phyloP scores from a whole-genome alignment of 1,139 yeast genomes.

The Kluyveromyces sp. region DNA sequence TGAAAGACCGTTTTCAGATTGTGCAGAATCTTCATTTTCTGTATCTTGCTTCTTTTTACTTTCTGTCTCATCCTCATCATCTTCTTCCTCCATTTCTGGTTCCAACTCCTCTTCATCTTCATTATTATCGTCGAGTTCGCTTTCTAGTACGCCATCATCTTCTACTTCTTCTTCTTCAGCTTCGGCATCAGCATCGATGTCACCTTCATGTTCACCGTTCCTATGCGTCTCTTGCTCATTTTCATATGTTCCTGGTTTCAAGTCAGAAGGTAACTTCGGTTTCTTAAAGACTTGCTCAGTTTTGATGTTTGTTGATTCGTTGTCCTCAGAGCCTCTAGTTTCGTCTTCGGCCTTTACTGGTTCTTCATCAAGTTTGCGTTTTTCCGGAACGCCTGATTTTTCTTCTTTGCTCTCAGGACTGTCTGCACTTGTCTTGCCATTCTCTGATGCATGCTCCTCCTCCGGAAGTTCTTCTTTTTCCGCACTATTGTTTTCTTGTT shows the following conservation, averaged over 20 bases:
- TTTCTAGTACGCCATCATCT: conserved; percentile 11
- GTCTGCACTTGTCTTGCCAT: no score
- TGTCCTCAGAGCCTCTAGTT: neutral
- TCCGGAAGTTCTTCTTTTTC: no score
- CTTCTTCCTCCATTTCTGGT: conserved; percentile 7
- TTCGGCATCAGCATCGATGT: conserved; percentile 6
- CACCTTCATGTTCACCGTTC: neutral
- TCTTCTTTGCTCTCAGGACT: no score
- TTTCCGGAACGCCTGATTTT: neutral
- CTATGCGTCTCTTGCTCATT: neutral
- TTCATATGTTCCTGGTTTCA: neutral
- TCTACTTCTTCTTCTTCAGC: conserved; percentile 8
- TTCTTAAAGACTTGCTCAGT: conserved; percentile 6
- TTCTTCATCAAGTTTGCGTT: neutral
- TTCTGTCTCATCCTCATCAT: conserved; percentile 10
- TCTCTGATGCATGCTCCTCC: no score
- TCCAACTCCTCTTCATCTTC: conserved; percentile 15
- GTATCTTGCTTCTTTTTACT: conserved; percentile 7
- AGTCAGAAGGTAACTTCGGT: conserved; percentile 5
- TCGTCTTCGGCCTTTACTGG: neutral
- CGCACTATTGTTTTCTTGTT: neutral
- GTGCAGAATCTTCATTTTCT: conserved; percentile 6
- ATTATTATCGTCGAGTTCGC: conserved; percentile 8
- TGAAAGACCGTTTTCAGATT: conserved; percentile 21
- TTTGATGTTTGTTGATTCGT: neutral